Conservation (phyloP, 2,329 filamentous ascomycete genomes). For the Exserohilum turcica region DNA sequence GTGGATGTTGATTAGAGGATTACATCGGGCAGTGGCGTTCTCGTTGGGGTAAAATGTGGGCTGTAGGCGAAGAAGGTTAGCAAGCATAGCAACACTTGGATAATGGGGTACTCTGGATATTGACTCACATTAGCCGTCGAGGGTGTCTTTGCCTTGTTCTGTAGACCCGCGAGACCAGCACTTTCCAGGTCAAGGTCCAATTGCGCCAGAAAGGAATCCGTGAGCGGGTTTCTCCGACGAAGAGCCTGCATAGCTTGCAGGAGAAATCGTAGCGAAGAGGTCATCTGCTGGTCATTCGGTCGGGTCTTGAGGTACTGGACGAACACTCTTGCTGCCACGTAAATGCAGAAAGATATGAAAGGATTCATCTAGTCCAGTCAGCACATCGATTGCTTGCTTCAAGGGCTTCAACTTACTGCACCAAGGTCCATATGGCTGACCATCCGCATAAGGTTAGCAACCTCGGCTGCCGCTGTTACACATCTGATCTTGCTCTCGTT, state of each 20-base stretch:
- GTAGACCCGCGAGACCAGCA: conserved; percentile 56
- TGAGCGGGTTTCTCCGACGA: conserved; percentile 85
- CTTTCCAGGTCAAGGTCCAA: conserved; percentile 88
- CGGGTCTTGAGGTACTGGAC: conserved; percentile 94
- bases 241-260: conserved; percentile 88
- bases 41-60: conserved; percentile 24
- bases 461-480: conserved; percentile 90
- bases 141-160: conserved; percentile 57
- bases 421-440: conserved; percentile 88
- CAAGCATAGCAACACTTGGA: conserved; percentile 14
- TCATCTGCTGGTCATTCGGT: conserved; percentile 80
- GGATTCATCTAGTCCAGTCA: conserved; percentile 76
- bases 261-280: conserved; percentile 85
- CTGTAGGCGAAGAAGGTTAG: conserved; percentile 16
- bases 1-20: conserved; percentile 42
- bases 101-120: neutral
- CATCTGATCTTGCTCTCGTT: conserved; percentile 92
- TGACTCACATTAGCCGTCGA: conserved; percentile 19
- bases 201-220: conserved; percentile 92
- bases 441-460: conserved; percentile 93
- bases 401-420: conserved; percentile 62
- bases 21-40: conserved; percentile 38
- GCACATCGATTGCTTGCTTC: neutral
- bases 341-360: conserved; percentile 93
- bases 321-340: conserved; percentile 93